Base-by-base conservation (phyloP, 2,329 filamentous ascomycete species). In the Aspergillus awamori region DNA sequence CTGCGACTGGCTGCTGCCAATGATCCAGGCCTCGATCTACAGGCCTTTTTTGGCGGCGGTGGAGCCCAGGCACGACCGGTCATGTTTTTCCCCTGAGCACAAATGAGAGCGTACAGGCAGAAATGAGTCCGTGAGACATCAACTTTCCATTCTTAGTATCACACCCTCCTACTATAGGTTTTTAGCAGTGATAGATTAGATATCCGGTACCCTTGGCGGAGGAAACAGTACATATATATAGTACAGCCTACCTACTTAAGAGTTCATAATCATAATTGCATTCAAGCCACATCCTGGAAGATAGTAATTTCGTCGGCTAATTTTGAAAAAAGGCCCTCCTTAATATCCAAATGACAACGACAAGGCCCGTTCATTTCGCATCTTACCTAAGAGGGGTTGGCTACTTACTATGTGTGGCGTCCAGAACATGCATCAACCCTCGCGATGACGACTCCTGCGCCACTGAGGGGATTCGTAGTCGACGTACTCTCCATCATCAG, bases 21-120 rank as follows among this genome's bases (percentile, higher is more conserved):
- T 52, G 51, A 61, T 56, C 43, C 59, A 53, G 61, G 22, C 47
- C 48, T 52, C 30, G 58, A 61, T 62, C 60, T 60, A 38, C 60
- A 51, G 60, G 57, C 8, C 60, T 48, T 55, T 33, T 59, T 48
- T 20, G 59, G 57, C 57, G 52, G 17, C 10, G 33, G 60, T 62
- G 60, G 60, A 52, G 53, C 39, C 38, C 33, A 48, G 56, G 26
- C 33, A 26, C 4, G 24, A 15, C 24, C 47, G 47, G 30, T 28
- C 47, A 26, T 28, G 41, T 17, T 17, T 51, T 51, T 33, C 47
- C 47, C 47, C 47, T 51, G 47, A 51, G 13, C 45, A 24, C 45
- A 49, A 13, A n/a, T 49, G 45, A 33, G 15, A 15, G 28, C 47
- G 26, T 10, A 17, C 10, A 28, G 26, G 15, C 24, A 30, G 47